Conservation (phyloP, 2,329 filamentous ascomycete species). For the Dissoconium aciculare region DNA sequence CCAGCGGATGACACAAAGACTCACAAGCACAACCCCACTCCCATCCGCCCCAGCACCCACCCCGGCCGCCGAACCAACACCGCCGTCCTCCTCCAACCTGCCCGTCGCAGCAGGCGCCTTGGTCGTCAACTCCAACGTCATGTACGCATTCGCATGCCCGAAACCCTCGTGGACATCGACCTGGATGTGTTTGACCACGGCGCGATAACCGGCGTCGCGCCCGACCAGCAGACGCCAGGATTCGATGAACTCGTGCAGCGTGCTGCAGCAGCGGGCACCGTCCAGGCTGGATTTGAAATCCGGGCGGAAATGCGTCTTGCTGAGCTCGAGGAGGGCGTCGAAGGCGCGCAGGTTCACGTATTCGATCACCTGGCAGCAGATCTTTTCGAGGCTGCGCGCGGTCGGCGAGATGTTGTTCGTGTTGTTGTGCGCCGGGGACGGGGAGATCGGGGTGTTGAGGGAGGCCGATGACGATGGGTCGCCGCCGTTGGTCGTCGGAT, state of each 20-base stretch:
- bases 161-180: not conserved
- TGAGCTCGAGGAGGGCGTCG: not conserved
- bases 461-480: too few relatives aligned
- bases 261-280: not conserved
- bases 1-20: not conserved
- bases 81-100: too few relatives aligned
- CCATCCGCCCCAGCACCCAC: slow-evolving; percentile 7
- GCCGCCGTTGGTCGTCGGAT: too few relatives aligned
- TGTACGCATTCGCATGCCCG: not conserved
- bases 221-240: not conserved
- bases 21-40: not conserved
- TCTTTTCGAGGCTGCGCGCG: too few relatives aligned
- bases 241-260: not conserved
- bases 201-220: not conserved
- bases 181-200: not conserved
- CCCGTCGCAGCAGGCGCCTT: too few relatives aligned
- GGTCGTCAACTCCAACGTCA: not conserved
- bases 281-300: not conserved
- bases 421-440: too few relatives aligned
- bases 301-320: not conserved
- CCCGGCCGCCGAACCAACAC: slow-evolving; percentile 5
- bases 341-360: not conserved
- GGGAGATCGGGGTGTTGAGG: too few relatives aligned
- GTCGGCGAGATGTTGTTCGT: too few relatives aligned
- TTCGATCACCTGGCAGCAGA: not conserved